phyloP scores from a whole-genome alignment of 345 rosid species.

The Rhizophora mangle region DNA sequence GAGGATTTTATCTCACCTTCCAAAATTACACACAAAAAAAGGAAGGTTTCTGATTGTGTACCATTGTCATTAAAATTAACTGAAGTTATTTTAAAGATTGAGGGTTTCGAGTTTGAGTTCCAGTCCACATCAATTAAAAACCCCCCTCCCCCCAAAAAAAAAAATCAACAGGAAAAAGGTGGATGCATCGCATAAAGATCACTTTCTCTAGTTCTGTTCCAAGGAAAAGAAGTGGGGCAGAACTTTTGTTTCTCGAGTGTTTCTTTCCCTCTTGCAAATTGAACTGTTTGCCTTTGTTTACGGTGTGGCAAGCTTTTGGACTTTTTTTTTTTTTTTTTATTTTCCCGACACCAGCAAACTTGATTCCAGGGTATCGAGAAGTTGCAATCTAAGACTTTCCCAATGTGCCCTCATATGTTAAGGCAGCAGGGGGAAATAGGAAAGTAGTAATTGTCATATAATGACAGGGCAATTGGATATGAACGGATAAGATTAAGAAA shows the following conservation, averaged over 20 bases:
- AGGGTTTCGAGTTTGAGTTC: background rate
- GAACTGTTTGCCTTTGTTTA: background rate
- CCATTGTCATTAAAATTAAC: slow-evolving; percentile 6
- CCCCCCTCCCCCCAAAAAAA: no score
- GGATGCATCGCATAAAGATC: slow-evolving; percentile 27
- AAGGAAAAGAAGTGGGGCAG: background rate
- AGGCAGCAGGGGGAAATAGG: no score
- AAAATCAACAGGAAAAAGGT: slow-evolving; percentile 2
- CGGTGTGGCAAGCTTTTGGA: background rate
- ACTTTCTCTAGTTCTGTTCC: slow-evolving; percentile 8
- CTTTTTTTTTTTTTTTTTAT: background rate
- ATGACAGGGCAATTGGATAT: no score
- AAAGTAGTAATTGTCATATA: no score
- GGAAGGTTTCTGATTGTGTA: background rate
- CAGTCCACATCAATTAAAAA: background rate
- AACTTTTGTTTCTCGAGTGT: background rate
- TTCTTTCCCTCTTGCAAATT: background rate
- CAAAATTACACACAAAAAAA: background rate
- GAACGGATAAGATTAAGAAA: no score
- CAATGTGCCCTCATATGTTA: no score
- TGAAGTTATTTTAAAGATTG: background rate
- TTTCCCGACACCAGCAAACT: background rate
- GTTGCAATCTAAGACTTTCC: background rate
- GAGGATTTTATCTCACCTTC: no score
- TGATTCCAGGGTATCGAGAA: background rate